Conservation (phyloP, 257 asterid genomes). For the Jaltomata sinuosa region DNA sequence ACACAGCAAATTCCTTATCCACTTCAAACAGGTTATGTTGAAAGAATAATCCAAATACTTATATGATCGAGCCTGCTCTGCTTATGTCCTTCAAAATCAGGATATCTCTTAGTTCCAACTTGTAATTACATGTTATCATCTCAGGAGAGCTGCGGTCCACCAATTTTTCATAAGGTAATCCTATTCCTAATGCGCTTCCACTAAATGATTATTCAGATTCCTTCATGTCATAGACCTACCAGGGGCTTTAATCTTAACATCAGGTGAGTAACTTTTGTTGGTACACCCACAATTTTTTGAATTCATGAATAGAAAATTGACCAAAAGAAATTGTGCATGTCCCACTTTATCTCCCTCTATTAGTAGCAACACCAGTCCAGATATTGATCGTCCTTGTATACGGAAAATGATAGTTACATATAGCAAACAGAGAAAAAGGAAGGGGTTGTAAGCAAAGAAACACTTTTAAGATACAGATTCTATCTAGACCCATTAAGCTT, state of each 20-base stretch:
- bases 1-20: background rate
- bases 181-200: background rate
- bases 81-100: background rate
- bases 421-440: background rate
- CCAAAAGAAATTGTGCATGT: background rate
- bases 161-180: background rate
- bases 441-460: background rate
- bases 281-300: background rate
- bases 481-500: background rate
- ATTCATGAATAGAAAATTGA: background rate
- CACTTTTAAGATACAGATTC: background rate
- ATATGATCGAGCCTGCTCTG: background rate
- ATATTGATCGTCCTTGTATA: background rate
- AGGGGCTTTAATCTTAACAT: background rate
- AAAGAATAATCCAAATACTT: background rate
- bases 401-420: background rate
- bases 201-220: background rate
- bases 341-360: background rate
- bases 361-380: background rate
- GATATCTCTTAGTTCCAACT: background rate
- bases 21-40: background rate
- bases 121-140: background rate
- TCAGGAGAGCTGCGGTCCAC: background rate
- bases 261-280: background rate
- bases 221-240: background rate